phyloP scores from a whole-genome alignment of 1,284 basidiomycete genomes.

The Thelephora terrestris region DNA sequence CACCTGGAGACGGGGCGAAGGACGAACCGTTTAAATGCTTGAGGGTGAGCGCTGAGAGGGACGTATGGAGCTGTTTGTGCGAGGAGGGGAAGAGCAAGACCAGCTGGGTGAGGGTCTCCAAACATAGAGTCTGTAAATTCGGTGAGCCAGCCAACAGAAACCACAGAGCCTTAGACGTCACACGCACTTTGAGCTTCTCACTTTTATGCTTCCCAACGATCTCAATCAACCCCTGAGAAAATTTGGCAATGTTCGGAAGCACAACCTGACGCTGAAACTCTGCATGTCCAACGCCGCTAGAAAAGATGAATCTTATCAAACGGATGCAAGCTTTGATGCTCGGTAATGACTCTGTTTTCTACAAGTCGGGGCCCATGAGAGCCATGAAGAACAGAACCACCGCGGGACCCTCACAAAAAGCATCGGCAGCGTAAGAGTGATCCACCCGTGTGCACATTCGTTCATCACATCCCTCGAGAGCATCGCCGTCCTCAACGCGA shows the following conservation, averaged over 20 bases:
- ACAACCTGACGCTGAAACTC: slow-evolving; percentile 74
- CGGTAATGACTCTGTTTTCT: slow-evolving; percentile 60
- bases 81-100: slow-evolving; percentile 56
- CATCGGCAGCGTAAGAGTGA: slow-evolving; percentile 49
- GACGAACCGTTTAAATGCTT: slow-evolving; percentile 45
- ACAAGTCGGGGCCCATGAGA: slow-evolving; percentile 8
- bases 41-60: slow-evolving; percentile 42
- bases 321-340: slow-evolving; percentile 48
- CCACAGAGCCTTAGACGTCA: not conserved
- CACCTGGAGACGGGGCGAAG: slow-evolving; percentile 28
- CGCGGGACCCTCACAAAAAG: slow-evolving; percentile 48
- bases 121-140: slow-evolving; percentile 33
- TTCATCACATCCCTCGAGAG: slow-evolving; percentile 50
- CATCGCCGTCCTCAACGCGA: slow-evolving; percentile 54
- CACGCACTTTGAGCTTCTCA: slow-evolving; percentile 40
- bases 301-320: slow-evolving; percentile 52
- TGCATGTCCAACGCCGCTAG: slow-evolving; percentile 40
- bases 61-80: slow-evolving; percentile 40
- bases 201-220: slow-evolving; percentile 43
- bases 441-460: slow-evolving; percentile 63
- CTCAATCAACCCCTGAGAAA: slow-evolving; percentile 44
- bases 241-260: slow-evolving; percentile 61
- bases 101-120: slow-evolving; percentile 46
- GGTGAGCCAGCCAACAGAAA: not conserved
- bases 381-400: not conserved